Evolutionary conservation across 2,329 filamentous ascomycete species (phyloP).

Genomic region (Lachnellula suecica): DNA sequence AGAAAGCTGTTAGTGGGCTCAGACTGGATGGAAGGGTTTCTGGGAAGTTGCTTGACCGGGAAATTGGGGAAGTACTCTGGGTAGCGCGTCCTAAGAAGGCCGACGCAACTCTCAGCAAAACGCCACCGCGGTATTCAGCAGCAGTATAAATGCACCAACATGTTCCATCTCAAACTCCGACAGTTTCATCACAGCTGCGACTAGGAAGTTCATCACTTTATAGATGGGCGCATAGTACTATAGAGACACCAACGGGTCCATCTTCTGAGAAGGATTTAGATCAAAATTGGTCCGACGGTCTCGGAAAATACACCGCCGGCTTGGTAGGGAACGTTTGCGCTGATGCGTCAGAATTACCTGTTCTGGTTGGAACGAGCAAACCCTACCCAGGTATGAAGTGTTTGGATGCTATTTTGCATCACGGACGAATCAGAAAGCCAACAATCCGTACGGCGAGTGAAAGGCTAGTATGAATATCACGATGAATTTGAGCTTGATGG

Average conservation of each 20-base stretch:
- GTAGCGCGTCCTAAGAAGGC: slow-evolving; percentile 68
- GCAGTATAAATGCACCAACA: slow-evolving; percentile 68
- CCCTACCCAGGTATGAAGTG: too few species aligned
- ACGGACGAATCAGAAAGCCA: too few species aligned
- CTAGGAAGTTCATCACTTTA: slow-evolving; percentile 72
- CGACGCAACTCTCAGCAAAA: slow-evolving; percentile 81
- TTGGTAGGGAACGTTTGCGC: slow-evolving; percentile 79
- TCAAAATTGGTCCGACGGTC: slow-evolving; percentile 77
- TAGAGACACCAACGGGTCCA: slow-evolving; percentile 84
- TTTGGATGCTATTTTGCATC: too few species aligned
- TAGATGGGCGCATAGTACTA: slow-evolving; percentile 87
- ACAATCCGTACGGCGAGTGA: too few species aligned
- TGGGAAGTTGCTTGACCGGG: background rate
- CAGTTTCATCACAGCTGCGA: slow-evolving; percentile 70
- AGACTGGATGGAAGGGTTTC: background rate
- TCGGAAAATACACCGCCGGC: slow-evolving; percentile 75
- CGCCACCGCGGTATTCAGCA: slow-evolving; percentile 73
- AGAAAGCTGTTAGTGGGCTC: background rate
- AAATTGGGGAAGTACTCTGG: slow-evolving; percentile 16
- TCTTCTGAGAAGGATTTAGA: slow-evolving; percentile 84
- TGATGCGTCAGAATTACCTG: slow-evolving; percentile 78
- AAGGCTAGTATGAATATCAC: too few species aligned
- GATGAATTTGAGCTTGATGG: too few species aligned
- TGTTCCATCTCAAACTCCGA: slow-evolving; percentile 66
- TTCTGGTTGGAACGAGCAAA: slow-evolving; percentile 95